Evolutionary conservation across 2,329 filamentous ascomycete species (phyloP), one percentile per base, ranked within the genome.

Genomic region (Moelleriella libera): DNA sequence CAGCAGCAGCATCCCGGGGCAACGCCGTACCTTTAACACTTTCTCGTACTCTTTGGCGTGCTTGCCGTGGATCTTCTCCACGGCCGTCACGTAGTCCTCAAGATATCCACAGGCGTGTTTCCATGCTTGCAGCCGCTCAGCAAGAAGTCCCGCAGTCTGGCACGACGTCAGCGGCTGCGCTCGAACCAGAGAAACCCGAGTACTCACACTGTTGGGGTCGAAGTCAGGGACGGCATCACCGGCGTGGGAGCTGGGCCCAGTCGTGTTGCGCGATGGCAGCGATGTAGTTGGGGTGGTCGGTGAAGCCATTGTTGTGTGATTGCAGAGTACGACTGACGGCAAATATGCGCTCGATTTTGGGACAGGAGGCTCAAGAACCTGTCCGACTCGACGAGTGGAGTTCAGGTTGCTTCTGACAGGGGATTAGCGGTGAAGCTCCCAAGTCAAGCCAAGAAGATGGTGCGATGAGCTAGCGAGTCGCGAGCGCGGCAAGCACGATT

Each of bases 11-110:
- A n/a, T n/a, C n/a, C n/a, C n/a, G n/a, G n/a, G n/a, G n/a, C n/a
- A n/a, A n/a, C n/a, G 37, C 32, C 46, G 7, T 45, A 66, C 83
- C 81, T 97, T 98, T 59, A 97, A 68, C 8, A 92, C 82, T 67
- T 86, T 90, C 70, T 97, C 89, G 60, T 95, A 95, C 65, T 97
- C 90, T 70, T 95, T 97, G 47, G 87, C 81, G 56, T 95, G 84
- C 9, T 78, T 75, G 60, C 82, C 83, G 61, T 96, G 83, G 49
- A 87, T 74, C 73, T 90, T 96, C 65, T 95, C 88, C 4, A 88
- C 86, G 6, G 85, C 82, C 31, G 70, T 71, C 58, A 97, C 75
- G 63, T 96, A 98, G 46, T 94, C 88, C 66, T 97, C 88, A 44
- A 98, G 75, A 61, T 95, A 90, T 48, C 75, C 86, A 52, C 88